These are phyloP conservation scores for Triticum timopheevii DNA, from an alignment of 176 grass and related monocot genomes.

Conservation along the genomic window DNA sequence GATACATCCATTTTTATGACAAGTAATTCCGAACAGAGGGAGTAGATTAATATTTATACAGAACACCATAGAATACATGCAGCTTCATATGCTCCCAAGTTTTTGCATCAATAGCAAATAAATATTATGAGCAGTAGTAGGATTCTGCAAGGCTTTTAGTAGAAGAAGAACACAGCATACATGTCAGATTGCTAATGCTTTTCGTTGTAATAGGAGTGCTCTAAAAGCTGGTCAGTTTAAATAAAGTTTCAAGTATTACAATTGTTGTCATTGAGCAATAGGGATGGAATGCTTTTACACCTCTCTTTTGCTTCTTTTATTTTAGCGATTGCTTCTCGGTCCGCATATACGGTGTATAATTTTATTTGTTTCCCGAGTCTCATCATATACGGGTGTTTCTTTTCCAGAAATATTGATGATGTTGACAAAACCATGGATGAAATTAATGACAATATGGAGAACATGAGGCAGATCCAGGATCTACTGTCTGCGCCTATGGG, in stretches of 20 bases:
- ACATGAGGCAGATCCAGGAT: slow-evolving; percentile 96
- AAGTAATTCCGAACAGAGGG: too few species aligned
- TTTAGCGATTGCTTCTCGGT: slow-evolving; percentile 5
- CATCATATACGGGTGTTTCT: slow-evolving; percentile 17
- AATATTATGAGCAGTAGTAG: background rate
- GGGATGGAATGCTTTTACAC: background rate
- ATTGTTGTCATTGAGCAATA: background rate
- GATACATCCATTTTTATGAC: too few species aligned
- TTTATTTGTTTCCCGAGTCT: slow-evolving; percentile 8
- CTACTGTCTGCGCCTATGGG: slow-evolving; percentile 77
- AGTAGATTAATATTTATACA: background rate
- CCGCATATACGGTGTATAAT: slow-evolving; percentile 1
- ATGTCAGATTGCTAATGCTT: slow-evolving; percentile 2
- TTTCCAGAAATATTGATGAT: slow-evolving; percentile 87
- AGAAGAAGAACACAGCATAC: background rate
- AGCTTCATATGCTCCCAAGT: background rate
- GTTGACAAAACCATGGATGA: slow-evolving; percentile 98
- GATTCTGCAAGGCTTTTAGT: background rate
- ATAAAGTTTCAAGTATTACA: background rate
- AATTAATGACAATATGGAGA: slow-evolving; percentile 97
- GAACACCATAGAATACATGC: background rate
- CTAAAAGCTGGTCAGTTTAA: background rate
- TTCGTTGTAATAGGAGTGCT: background rate
- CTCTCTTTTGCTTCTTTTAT: background rate
- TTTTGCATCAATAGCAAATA: background rate